Conservation (phyloP, 164 flowering plant genomes). For the Nymphaea thermarum region DNA sequence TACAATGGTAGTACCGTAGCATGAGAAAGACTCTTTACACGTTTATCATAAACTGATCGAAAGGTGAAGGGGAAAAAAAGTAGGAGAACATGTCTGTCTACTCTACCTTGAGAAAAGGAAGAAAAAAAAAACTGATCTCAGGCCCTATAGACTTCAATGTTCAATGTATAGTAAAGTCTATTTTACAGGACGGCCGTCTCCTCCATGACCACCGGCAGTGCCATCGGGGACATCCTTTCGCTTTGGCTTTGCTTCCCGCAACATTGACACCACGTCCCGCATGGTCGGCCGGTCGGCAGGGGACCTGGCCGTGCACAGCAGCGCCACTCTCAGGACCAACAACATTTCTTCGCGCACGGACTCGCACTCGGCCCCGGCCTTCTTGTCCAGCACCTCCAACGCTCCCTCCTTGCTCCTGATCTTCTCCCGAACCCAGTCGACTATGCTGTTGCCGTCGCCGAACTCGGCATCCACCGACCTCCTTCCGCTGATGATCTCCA, state of each 20-base stretch:
- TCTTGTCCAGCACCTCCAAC: constrained; percentile 54
- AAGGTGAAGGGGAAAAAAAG: too few relatives aligned
- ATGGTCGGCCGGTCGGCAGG: constrained; percentile 91
- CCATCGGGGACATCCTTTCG: constrained; percentile 37
- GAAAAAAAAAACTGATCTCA: background rate
- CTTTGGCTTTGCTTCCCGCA: constrained; percentile 32
- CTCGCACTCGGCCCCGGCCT: constrained; percentile 59
- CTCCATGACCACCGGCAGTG: constrained; percentile 10
- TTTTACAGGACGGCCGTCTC: constrained; percentile 12
- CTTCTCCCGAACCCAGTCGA: constrained; percentile 81
- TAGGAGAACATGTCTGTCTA: too few relatives aligned
- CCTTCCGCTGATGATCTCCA: constrained; percentile 81
- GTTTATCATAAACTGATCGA: too few relatives aligned
- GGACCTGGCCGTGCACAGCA: constrained; percentile 77
- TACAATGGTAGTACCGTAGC: too few relatives aligned
- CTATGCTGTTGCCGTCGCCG: constrained; percentile 93
- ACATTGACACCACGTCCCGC: constrained; percentile 43
- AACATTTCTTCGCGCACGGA: constrained; percentile 88
- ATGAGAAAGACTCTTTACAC: too few relatives aligned
- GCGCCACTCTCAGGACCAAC: constrained; percentile 64
- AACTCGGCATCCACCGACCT: constrained; percentile 74
- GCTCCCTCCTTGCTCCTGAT: constrained; percentile 60
- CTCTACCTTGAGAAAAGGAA: background rate
- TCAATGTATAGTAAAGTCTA: constrained; percentile 6
- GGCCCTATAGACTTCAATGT: background rate